Evolutionary conservation across 148 eudicot species (phyloP), one percentile per base, ranked within the genome.

Genomic region (Rhododendron mucronatum): DNA sequence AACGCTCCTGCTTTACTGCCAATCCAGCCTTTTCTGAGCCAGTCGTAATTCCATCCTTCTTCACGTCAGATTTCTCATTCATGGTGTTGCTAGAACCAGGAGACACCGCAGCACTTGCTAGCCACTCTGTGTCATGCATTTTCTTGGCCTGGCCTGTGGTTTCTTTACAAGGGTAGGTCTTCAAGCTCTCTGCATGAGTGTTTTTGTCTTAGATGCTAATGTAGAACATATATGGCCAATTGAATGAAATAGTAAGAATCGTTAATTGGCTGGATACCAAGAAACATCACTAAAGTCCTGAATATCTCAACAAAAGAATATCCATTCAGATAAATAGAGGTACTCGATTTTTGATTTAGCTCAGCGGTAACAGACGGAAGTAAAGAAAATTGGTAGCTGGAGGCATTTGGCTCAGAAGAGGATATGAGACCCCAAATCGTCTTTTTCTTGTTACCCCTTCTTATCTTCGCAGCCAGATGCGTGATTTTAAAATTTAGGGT

Each of bases 101-200:
- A 41, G 13, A 51, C 37, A 44, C 37, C 55, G 65, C 78, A 48
- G 83, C 41, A 57, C 26, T 59, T 45, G 67, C 50, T 33, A 51
- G 82, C 86, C 45, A 45, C 80, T 33, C 65, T 1, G 37, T 84
- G 35, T 23, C 65, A 35, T 47, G 63, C 79, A 50, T 73, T 33
- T 48, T 53, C 85, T 48, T 47, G 59, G 50, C 55, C 67, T 75
- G 81, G 35, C 20, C 47, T 35, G 50, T 63, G 65, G 82, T 45
- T 63, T 48, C 78, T 44, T 78, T 26, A 23, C 63, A 78, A 90
- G 89, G 44, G 86, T 86, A 85, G 16, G 47, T 84, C 53, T n/a
- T 86, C 83, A 91, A 86, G 44, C 90, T 74, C 90, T 91, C 94
- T 92, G 73, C 87, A 85, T 73, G 23, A 37, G 39, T 1, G 10